Percentiles rank a stretch among this genome's conserved stretches.
These are phyloP conservation scores for Escallonia herrerae DNA, from an alignment of 129 eudicot genomes.

Conservation along the genomic window DNA sequence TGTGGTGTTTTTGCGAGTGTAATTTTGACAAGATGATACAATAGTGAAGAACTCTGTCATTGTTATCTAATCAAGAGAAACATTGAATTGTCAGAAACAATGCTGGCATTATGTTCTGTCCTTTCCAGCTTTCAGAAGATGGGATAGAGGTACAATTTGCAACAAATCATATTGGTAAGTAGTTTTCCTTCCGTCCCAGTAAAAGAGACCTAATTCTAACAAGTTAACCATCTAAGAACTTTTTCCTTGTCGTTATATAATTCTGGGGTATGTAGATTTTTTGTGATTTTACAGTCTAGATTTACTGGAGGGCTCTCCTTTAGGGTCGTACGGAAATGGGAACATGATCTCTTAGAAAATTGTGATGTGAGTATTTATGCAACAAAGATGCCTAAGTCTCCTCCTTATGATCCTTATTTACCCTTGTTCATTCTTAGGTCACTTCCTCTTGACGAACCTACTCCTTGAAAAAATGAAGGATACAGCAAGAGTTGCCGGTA, in stretches of 20 bases:
- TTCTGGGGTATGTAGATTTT: no score
- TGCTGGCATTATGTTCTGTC: conserved; percentile 96
- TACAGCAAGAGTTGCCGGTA: conserved; percentile 48
- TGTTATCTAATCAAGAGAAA: conserved; percentile 2
- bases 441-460: conserved; percentile 66
- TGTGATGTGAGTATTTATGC: no score
- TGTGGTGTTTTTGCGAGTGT: not conserved
- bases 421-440: conserved; percentile 36
- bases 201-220: no score
- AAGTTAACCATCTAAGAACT: no score
- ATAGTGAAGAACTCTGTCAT: not conserved
- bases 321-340: no score
- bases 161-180: conserved; percentile 73
- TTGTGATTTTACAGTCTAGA: no score
- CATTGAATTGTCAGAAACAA: conserved; percentile 58
- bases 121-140: conserved; percentile 70
- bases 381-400: no score
- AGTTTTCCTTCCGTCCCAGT: not conserved
- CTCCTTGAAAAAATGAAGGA: conserved; percentile 81
- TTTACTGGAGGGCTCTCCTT: no score
- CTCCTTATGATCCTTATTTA: not conserved
- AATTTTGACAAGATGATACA: not conserved
- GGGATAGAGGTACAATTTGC: conserved; percentile 93
- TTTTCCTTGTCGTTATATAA: no score
- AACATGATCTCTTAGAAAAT: no score